Evolutionary conservation across 768 basidiomycete genomes (phyloP), one percentile per base, ranked within the genome.

Genomic region (Lactifluus piperatus): DNA sequence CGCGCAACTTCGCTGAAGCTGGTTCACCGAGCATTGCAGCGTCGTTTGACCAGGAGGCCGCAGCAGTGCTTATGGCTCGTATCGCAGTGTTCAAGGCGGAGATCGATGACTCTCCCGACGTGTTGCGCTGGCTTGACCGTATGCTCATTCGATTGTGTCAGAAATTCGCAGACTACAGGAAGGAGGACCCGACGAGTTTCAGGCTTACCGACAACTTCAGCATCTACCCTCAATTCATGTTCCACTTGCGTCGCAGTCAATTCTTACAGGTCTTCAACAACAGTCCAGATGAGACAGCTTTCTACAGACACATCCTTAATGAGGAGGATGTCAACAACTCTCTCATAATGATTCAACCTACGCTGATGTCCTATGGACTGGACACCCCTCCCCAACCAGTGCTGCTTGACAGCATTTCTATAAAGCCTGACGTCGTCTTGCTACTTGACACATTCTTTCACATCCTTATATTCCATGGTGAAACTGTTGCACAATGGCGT

Each of bases 161-260:
- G 77, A 99, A 98, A 77, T 98, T 98, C 68, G 97, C 97, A 50
- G 94, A 97, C 69, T 99, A 98, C 69, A 78, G 94, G 67, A 98
- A 98, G 76, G 97, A 98, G 73, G 97, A 98, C 70, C 90, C 97
- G 10, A 81, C 85, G 37, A 92, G 88, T 70, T 98, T 99, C 81
- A 79, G 93, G 65, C 77, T 99, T 64, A 79, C 84, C 56, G 93
- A 97, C 70, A 97, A 97, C 73, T 98, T 99, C 74, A 91, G 90
- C 70, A 97, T 99, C 67, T 99, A 99, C 72, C 97, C 97, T 16
- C 97, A 98, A 70, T 99, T 99, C 78, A 99, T 98, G 97, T 99
- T 98, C 85, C 97, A 99, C 74, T 73, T 99, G 62, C 81, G 95
- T 59, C 78, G 97, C 71, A 93, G 91, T 79, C 95, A 98, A 74